A percentile compares a stretch with the other conserved stretches of the same genome.
These are phyloP conservation scores for Rhodotorula paludigena DNA, from an alignment of 768 basidiomycete genomes.

Conservation along the genomic window DNA sequence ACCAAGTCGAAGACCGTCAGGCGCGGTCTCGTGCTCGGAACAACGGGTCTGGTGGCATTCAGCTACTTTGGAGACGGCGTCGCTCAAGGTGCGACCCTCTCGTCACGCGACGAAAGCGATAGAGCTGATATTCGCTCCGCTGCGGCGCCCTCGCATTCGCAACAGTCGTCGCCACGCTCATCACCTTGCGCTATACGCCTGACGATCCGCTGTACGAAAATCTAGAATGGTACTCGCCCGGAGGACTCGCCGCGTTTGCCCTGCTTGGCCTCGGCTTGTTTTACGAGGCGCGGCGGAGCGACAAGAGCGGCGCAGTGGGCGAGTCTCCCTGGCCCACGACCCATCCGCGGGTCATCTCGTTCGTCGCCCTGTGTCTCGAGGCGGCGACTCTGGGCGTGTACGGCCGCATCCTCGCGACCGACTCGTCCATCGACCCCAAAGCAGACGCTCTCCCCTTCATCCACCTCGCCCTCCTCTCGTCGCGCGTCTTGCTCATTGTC, in stretches of 20 bases:
- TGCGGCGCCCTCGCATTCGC: constrained; percentile 33
- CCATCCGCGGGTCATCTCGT: constrained; percentile 49
- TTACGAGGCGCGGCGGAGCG: constrained; percentile 67
- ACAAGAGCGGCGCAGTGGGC: constrained; percentile 61
- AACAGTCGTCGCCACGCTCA: constrained; percentile 30
- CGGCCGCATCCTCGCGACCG: constrained; percentile 49
- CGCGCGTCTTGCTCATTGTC: constrained; percentile 35
- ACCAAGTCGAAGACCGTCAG: constrained; percentile 13
- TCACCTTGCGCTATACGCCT: constrained; percentile 50
- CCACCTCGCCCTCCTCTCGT: constrained; percentile 34
- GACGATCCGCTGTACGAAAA: constrained; percentile 89
- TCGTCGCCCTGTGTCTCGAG: constrained; percentile 59
- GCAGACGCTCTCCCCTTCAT: constrained; percentile 52
- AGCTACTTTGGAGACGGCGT: constrained; percentile 75
- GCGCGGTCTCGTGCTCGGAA: constrained; percentile 58
- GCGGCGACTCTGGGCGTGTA: constrained; percentile 59
- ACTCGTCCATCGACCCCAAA: constrained; percentile 29
- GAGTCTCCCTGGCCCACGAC: constrained; percentile 53
- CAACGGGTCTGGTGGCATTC: constrained; percentile 65
- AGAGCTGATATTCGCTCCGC: no score
- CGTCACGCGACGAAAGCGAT: constrained; percentile 49
- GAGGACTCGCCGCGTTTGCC: constrained; percentile 54
- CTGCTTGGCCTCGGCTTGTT: constrained; percentile 54
- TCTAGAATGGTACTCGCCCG: constrained; percentile 86
- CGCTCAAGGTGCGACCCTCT: constrained; percentile 45